A percentile compares a stretch with the other conserved stretches of the same genome.
Conservation (phyloP, 108 stramenopile genomes). For the Tribonema minus region DNA sequence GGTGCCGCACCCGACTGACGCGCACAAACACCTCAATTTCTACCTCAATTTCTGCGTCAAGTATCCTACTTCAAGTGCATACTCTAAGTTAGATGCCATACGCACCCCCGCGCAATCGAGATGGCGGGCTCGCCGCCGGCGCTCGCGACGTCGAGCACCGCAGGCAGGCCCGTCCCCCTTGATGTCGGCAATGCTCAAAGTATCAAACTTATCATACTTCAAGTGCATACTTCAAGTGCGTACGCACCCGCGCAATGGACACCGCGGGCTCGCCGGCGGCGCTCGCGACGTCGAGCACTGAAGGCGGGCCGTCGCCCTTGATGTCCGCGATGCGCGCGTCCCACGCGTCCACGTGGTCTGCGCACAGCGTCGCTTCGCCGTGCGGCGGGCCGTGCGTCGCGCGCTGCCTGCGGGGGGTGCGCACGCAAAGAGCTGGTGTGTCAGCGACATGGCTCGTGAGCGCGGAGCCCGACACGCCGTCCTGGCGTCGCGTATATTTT, state of each 20-base stretch:
- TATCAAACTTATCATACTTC: too few species aligned
- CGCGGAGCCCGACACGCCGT: too few species aligned
- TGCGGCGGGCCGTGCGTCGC: background rate
- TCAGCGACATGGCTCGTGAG: too few species aligned
- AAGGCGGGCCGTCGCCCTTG: background rate
- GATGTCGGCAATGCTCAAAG: too few species aligned
- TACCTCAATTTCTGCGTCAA: too few species aligned
- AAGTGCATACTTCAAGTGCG: too few species aligned
- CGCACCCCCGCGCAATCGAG: constrained; percentile 17
- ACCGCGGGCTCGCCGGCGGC: constrained; percentile 34
- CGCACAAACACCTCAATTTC: too few species aligned
- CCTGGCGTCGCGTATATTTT: too few species aligned
- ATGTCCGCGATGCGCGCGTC: background rate
- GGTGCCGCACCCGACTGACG: too few species aligned
- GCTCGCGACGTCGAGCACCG: constrained; percentile 15
- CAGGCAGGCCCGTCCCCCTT: background rate
- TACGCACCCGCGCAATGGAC: constrained; percentile 31
- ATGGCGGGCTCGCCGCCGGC: constrained; percentile 28
- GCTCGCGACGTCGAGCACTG: constrained; percentile 21
- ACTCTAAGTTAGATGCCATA: too few species aligned
- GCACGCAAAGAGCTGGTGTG: too few species aligned
- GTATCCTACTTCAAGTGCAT: too few species aligned
- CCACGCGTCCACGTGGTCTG: background rate
- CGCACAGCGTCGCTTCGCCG: background rate
- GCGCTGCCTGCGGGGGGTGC: background rate